Base-by-base conservation (phyloP, 148 eudicot species). In the Vaccinium darrowii region DNA sequence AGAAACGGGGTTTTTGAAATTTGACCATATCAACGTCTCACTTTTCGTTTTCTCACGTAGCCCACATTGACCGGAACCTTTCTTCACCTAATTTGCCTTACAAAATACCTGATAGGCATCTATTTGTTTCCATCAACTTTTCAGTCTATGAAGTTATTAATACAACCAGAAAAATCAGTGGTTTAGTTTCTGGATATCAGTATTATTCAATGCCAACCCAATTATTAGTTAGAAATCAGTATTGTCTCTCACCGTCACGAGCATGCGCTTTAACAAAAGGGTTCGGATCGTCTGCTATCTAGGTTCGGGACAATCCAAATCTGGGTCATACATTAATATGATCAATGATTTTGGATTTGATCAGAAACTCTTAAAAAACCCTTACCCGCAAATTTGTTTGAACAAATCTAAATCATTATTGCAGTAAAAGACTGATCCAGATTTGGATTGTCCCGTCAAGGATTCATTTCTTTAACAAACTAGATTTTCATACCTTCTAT, bases 21-120 rank as follows among this genome's bases (percentile, higher is more conserved):
- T 43, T 76, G 54, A 47, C 79, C 79, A 18, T 8, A 73, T 39
- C 50, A 73, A 73, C 77, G 2, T 73, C 7, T 73, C 51, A 36
- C 77, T 18, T 39, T 73, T 18, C 39, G n/a, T 36, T 73, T 39
- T 33, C 19, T 15, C 10, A 36, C 49, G 16, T 73, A 73, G 8
- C 77, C 77, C 16, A 33, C 54, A 43, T 21, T 36, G 54, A 76
- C 79, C 77, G 77, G 50, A 73, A 33, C 77, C 54, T 76, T 21
- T 76, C 7, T 8, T 43, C 79, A 76, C 79, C 79, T 76, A 47
- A 76, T 47, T 39, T 47, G 53, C 25, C 49, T 76, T 21, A 69
- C 5, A 76, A 49, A 18, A 47, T 21, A 47, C 27, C 21, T 14
- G 0, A 33, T 15, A 7, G 78, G 78, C 49, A 19, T 47, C 78